Evolutionary conservation across 768 basidiomycete species (phyloP).

Genomic region (Termitomyces sp.): DNA sequence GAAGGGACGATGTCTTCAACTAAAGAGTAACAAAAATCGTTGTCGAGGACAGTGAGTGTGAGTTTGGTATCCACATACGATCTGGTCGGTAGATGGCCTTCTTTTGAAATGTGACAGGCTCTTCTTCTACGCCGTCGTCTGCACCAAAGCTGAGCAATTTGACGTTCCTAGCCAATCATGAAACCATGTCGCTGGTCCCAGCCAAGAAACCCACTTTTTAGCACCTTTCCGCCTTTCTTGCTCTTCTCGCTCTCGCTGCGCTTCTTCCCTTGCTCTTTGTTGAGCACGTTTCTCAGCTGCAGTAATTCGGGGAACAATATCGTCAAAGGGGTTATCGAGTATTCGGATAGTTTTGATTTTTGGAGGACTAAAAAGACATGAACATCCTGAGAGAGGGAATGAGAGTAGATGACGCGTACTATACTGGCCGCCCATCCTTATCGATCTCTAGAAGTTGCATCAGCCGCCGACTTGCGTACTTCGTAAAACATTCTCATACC

Average conservation of each 20-base stretch:
- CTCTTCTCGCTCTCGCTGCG: conserved; percentile 75
- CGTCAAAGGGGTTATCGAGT: conserved; percentile 89
- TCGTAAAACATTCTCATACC: conserved; percentile 40
- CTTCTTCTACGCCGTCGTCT: conserved; percentile 63
- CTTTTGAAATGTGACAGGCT: conserved; percentile 55
- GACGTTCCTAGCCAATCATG: conserved; percentile 58
- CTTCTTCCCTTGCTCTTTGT: conserved; percentile 71
- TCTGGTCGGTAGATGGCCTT: conserved; percentile 83
- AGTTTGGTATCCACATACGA: conserved; percentile 42
- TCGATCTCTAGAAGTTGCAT: conserved; percentile 50
- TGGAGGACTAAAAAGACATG: conserved; percentile 57
- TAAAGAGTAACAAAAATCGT: conserved; percentile 20
- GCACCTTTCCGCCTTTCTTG: conserved; percentile 65
- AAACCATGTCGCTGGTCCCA: neutral
- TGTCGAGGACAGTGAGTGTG: neutral
- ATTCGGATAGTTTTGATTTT: conserved; percentile 84
- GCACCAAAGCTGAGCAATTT: conserved; percentile 86
- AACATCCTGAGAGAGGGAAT: neutral
- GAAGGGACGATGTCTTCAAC: conserved; percentile 28
- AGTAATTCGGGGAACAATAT: conserved; percentile 95
- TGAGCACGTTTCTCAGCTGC: conserved; percentile 87
- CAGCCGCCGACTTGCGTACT: neutral
- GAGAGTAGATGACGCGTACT: conserved; percentile 40
- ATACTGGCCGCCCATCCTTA: conserved; percentile 69
- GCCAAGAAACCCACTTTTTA: conserved; percentile 66